Base-by-base conservation (phyloP, 257 asterid genomes). In the Knoxia roxburghii region DNA sequence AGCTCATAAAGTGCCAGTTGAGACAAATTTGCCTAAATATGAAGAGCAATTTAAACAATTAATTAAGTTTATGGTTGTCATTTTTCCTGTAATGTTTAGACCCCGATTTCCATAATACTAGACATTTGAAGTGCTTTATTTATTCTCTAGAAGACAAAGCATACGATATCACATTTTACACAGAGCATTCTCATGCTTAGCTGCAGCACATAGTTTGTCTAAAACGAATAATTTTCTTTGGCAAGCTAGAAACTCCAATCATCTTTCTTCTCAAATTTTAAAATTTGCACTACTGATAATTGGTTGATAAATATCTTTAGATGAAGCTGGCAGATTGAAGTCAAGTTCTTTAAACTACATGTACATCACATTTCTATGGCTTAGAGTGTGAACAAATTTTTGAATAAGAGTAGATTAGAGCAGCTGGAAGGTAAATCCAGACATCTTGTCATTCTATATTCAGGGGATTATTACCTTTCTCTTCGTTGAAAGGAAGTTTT, bases 91-190 rank as follows among this genome's bases (percentile, higher is more conserved):
- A 56, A 8, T 29, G 3, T 30, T 29, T 56, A 33, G 39, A 27
- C 61, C 11, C 39, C 3, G 37, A 4, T 55, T 5, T 55, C 9
- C n/a, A 9, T 54, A 55, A 27, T 27, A 9, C 40, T 27, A 7
- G 13, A 11, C 18, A 40, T 27, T 32, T 59, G 46, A 27, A 33
- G 27, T 23, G 33, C 24, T 59, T 59, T 59, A 33, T 23, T 61
- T 59, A 33, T 23, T 61, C n/a, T 40, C 52, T 29, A 26, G 67
- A 48, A 64, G 56, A 30, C 41, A 26, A 33, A 35, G 68, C 17
- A 41, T 45, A 55, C 27, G 10, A 45, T 32, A 45, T 30, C 56
- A 45, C 45, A 33, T 45, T 13, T n/a, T 6, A 46, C 43, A 46
- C 18, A 11, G 68, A 63, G 24, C 2, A 21, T 26, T 3, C 12